phyloP scores from a whole-genome alignment of 805 yeast genomes.

The Candida germanica region DNA sequence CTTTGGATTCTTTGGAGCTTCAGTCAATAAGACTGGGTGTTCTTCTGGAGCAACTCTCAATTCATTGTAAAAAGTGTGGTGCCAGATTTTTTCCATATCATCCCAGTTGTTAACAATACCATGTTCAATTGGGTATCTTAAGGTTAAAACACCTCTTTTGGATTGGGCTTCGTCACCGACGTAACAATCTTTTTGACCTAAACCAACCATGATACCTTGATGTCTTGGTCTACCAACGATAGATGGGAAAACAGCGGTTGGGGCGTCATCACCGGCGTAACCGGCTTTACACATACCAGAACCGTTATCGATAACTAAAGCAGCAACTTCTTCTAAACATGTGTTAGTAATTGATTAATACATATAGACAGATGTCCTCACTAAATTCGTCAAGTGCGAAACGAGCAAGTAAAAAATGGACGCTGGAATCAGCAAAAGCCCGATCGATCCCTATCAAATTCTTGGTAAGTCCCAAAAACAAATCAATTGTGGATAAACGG shows the following conservation, averaged over 20 bases:
- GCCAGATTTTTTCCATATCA: constrained; percentile 99
- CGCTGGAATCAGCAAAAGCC: no score
- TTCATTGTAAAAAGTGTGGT: constrained; percentile 99
- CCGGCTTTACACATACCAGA: constrained; percentile 99
- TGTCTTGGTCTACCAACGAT: constrained; percentile 99
- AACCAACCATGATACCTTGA: constrained; percentile 99
- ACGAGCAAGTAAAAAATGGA: no score
- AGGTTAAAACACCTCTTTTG: constrained; percentile 98
- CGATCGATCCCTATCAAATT: no score
- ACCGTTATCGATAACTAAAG: constrained; percentile 96
- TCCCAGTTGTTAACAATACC: constrained; percentile 99
- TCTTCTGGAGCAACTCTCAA: constrained; percentile 99
- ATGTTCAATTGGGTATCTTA: constrained; percentile 99
- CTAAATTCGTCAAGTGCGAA: no score
- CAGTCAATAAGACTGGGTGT: constrained; percentile 98
- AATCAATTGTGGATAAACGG: no score
- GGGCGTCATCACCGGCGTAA: constrained; percentile 99
- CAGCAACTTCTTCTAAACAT: constrained; percentile 44
- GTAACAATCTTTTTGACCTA: constrained; percentile 99
- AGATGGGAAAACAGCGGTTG: constrained; percentile 99
- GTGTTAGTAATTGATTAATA: no score
- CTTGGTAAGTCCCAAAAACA: no score
- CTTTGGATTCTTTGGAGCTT: constrained; percentile 99
- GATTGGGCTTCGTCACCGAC: constrained; percentile 99
- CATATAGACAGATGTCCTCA: no score